Evolutionary conservation across 768 basidiomycete genomes (phyloP), one percentile per base, ranked within the genome.

Genomic region (Paxillus rubicundulus): DNA sequence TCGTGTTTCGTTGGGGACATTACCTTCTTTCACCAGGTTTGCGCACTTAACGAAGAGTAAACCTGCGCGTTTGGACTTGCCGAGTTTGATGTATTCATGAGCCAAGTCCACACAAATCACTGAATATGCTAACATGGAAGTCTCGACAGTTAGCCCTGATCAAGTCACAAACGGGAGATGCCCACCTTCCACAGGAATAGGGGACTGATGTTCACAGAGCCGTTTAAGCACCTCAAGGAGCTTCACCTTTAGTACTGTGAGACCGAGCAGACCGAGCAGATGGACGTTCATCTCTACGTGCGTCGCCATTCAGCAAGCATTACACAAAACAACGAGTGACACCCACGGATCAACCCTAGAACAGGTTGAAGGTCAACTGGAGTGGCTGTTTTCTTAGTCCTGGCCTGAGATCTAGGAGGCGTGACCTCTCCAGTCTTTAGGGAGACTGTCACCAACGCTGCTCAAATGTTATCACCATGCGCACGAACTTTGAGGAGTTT

Each of bases 61-160:
- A 1, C 72, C 74, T 0, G 93, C 92, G 34, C 86, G 80, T 47
- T 80, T 80, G 2, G 72, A 69, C 65, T 87, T 90, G 3, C 95
- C 94, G 1, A 98, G 77, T 33, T 78, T 80, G 41, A 84, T 72
- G 60, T 94, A 93, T 64, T 94, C 91, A 50, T 83, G 77, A 0
- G 88, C 94, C 6, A 96, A 78, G 39, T 86, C 82, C 1, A 85
- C 72, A 2, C 88, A 93, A 2, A 81, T 71, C 1, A 68, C 67
- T 17, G 89, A 73, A 63, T 83, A 91, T 12, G 74, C 87, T 90
- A 56, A 30, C 14, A 52, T 2, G 9, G 39, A 34, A 28, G 14
- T 21, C 5, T 43, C 13, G 18, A 5, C 14, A 18, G 33, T 45
- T 17, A 60, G 45, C 16, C 18, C 32, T 1, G 9, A 28, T 47